Evolutionary conservation across 805 yeast genomes (phyloP).

Genomic region (Cyberlindnera maritima): DNA sequence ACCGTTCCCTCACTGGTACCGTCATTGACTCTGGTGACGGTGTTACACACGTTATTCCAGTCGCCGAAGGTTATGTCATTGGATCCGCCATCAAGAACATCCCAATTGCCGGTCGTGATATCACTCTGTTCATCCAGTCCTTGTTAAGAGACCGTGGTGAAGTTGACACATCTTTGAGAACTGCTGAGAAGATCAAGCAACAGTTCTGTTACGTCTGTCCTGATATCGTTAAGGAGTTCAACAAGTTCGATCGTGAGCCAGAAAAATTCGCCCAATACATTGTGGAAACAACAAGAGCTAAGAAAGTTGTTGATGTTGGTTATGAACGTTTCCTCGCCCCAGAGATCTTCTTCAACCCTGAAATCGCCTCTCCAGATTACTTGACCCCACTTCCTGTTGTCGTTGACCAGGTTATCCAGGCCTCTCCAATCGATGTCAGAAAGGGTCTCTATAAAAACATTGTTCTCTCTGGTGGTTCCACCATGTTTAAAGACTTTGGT

Average conservation of each 20-base stretch:
- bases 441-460: slow-evolving; percentile 94
- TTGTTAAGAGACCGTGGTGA: slow-evolving; percentile 96
- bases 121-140: slow-evolving; percentile 89
- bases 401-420: slow-evolving; percentile 92
- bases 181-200: slow-evolving; percentile 96
- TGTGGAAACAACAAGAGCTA: slow-evolving; percentile 69
- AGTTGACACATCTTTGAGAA: slow-evolving; percentile 85
- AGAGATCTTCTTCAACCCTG: slow-evolving; percentile 98
- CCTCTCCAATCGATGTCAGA: slow-evolving; percentile 96
- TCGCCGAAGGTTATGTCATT: slow-evolving; percentile 98
- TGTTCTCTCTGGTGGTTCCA: slow-evolving; percentile 95
- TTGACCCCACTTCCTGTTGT: slow-evolving; percentile 94
- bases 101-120: slow-evolving; percentile 98
- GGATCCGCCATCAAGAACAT: slow-evolving; percentile 96
- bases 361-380: slow-evolving; percentile 92
- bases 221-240: slow-evolving; percentile 94
- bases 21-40: slow-evolving; percentile 99
- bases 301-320: slow-evolving; percentile 83
- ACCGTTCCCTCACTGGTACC: slow-evolving; percentile 95
- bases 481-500: slow-evolving; percentile 98
- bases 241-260: slow-evolving; percentile 90
- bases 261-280: slow-evolving; percentile 91
- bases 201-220: slow-evolving; percentile 97
- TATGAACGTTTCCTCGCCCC: slow-evolving; percentile 98
- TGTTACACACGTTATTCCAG: slow-evolving; percentile 98